These are phyloP conservation scores for Yamadazyma scolyti DNA, from an alignment of 805 yeast genomes.

Conservation along the genomic window DNA sequence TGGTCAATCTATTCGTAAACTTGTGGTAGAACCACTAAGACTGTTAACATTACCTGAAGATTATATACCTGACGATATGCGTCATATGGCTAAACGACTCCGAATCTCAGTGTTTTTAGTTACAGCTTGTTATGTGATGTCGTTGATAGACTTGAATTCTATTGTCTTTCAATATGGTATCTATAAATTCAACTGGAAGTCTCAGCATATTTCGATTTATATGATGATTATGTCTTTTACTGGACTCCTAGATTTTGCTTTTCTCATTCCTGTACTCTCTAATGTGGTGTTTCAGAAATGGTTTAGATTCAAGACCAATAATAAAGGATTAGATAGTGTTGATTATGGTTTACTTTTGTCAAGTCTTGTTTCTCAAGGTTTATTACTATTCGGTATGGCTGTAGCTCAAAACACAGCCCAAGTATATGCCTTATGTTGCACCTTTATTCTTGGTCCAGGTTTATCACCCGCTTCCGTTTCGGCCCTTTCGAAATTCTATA, in stretches of 20 bases:
- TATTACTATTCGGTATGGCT: neutral
- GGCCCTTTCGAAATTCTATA: constrained; percentile 55
- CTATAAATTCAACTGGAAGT: constrained; percentile 48
- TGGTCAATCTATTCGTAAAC: too few species aligned
- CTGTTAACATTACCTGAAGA: constrained; percentile 8
- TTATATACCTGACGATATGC: constrained; percentile 2
- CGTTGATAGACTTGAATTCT: constrained; percentile 31
- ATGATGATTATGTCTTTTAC: constrained; percentile 40
- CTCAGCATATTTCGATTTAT: constrained; percentile 49
- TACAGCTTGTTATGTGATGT: constrained; percentile 29
- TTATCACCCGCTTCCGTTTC: constrained; percentile 56
- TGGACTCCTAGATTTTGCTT: constrained; percentile 43
- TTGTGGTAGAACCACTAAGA: too few species aligned
- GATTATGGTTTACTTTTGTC: constrained; percentile 3
- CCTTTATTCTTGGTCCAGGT: constrained; percentile 45
- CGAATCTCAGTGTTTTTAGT: constrained; percentile 24
- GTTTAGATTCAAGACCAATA: constrained; percentile 17
- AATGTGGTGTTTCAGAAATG: constrained; percentile 23
- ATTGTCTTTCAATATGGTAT: constrained; percentile 49
- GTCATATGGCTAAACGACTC: constrained; percentile 1
- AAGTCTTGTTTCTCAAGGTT: constrained; percentile 1
- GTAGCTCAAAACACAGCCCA: constrained; percentile 38
- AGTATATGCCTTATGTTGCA: constrained; percentile 31
- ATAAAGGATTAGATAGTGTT: constrained; percentile 6
- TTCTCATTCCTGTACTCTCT: constrained; percentile 46